Base-by-base conservation (phyloP, 805 yeast species). In the Pichia phayaonensis region DNA sequence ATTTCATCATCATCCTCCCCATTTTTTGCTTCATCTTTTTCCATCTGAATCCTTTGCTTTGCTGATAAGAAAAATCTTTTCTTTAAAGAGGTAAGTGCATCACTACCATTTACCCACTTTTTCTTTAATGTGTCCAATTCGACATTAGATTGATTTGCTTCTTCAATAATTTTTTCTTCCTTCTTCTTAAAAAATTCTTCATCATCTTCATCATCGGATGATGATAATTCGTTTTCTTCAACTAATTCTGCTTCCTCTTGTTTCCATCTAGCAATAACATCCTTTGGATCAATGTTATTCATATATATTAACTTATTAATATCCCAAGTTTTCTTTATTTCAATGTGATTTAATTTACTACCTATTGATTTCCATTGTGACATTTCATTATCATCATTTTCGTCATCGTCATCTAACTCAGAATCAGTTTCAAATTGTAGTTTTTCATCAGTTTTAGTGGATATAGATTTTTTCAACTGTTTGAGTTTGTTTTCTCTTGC, bases 221-320 rank as follows among this genome's bases (percentile, higher is more conserved):
- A 47, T 20, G 42, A 23, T 16, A n/a, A 12, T 6, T 22, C 31
- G 22, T 59, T 72, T 4, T 71, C 73, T 4, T 67, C 70, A 44
- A 72, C 78, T 23, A 60, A 62, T 16, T 67, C 73, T 21, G 70
- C 75, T 16, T 71, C 76, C 58, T 79, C 80, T 31, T 76, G 73
- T 56, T 67, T 79, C 95, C 95, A 87, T 66, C 90, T 77, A 40
- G 70, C 71, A 44, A 88, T 72, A 34, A 77, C 94, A 55, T 85
- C 94, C 1, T 69, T 72, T 0, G 97, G 90, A 13, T 81, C 79
- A 41, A 89, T 73, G 57, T 87, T 84, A 51, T 84, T 81, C 79
- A 86, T 75, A 65, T 94, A 92, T 5, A 94, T 71, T 50, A 92
- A 70, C 61, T 86, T 87, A 58, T 84, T 82, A 54, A 92, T 79